Evolutionary conservation across 164 flowering plant genomes (phyloP).

Genomic region (Malania oleifera): DNA sequence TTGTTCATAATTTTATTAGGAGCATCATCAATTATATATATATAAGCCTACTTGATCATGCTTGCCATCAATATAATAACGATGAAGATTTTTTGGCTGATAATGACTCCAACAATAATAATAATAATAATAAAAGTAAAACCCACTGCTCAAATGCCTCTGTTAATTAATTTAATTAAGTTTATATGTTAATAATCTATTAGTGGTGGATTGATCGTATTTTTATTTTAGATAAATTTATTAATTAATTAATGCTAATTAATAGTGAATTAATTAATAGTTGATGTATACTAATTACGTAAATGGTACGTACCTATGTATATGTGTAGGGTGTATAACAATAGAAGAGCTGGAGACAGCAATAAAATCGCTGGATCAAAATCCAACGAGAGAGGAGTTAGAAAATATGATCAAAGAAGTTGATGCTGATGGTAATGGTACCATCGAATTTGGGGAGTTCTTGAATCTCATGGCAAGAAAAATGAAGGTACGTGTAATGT

Average conservation of each 20-base stretch:
- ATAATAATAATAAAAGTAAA: too few species aligned
- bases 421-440: conserved; percentile 48
- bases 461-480: conserved; percentile 52
- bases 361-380: conserved; percentile 35
- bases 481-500: conserved; percentile 32
- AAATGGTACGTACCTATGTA: too few species aligned
- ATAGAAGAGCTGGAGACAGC: conserved; percentile 40
- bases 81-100: too few species aligned
- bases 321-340: conserved; percentile 42
- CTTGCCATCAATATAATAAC: too few species aligned
- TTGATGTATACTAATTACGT: too few species aligned
- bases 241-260: not conserved
- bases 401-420: conserved; percentile 44
- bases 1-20: too few species aligned
- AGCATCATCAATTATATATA: too few species aligned
- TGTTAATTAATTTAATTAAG: too few species aligned
- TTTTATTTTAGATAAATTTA: not conserved
- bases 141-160: too few species aligned
- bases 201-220: not conserved
- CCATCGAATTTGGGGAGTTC: conserved; percentile 52
- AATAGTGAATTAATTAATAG: too few species aligned
- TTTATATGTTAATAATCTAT: not conserved
- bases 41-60: too few species aligned
- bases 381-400: conserved; percentile 45
- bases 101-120: too few species aligned